Base-by-base conservation (phyloP, 2,329 filamentous ascomycete species). In the Colletotrichum lini region DNA sequence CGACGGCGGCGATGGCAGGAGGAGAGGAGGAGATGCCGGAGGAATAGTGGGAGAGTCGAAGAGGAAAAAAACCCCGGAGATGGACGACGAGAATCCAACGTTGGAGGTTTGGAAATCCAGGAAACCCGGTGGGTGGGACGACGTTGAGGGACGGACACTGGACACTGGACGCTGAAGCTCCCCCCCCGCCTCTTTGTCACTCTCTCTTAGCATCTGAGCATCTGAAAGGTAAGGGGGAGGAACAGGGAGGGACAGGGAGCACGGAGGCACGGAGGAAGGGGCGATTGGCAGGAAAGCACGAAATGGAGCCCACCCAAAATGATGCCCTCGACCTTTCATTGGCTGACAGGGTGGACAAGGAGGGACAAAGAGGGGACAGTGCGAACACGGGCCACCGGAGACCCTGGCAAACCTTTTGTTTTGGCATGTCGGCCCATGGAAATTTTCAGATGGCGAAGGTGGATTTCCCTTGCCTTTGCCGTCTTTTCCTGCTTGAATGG, bases 381-480 rank as follows among this genome's bases (percentile, higher is more conserved):
- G 53, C 35, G n/a, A 23, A 7, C 2, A 21, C 18, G 12, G 5
- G 13, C 5, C 18, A 23, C 30, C 2, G 6, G 35, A 4, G 12
- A 23, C 35, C 35, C 35, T 15, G 3, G 13, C 6, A 10, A 16
- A 10, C n/a, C 35, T 42, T 42, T 2, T 16, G 35, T 21, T 56
- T 56, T 56, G 53, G 35, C 53, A 56, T 56, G 53, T 40, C 30
- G n/a, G 10, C 6, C n/a, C n/a, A 57, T 57, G 53, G 53, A 57
- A 57, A 57, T 57, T 57, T 42, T 23, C n/a, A 57, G 35, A 57
- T 57, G 35, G 35, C 35, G 35, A 57, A 57, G 13, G 53, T 42
- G 53, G 53, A 38, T 42, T 40, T 18, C n/a, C 35, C 35, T 35
- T 21, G 2, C 2, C 0, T 42, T 56, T 56, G 35, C 53, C 35